A percentile compares a stretch with the other conserved stretches of the same genome.
phyloP scores from a whole-genome alignment of 2,329 filamentous ascomycete genomes.

The Ascosphaera apis region DNA sequence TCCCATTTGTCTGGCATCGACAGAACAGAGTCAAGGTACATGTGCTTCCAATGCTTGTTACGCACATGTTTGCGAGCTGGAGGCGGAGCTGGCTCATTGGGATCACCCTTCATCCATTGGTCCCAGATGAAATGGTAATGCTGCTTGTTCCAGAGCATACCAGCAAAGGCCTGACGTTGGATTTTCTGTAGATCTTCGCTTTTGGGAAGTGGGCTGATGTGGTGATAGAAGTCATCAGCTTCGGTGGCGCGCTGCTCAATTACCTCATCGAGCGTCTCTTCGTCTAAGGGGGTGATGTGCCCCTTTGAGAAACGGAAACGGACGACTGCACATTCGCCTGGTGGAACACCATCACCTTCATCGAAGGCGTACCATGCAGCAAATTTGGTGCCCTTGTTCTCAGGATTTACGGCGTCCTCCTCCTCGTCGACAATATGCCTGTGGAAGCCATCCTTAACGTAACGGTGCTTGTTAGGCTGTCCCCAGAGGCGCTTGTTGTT shows the following conservation, averaged over 20 bases:
- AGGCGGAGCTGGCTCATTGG: slow-evolving; percentile 66
- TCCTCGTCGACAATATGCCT: slow-evolving; percentile 63
- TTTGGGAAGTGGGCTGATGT: slow-evolving; percentile 82
- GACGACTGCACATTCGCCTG: slow-evolving; percentile 85
- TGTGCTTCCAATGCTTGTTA: slow-evolving; percentile 80
- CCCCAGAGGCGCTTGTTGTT: slow-evolving; percentile 60
- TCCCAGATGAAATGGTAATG: slow-evolving; percentile 96
- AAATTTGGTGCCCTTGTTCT: slow-evolving; percentile 60
- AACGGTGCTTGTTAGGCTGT: slow-evolving; percentile 55
- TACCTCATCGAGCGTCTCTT: slow-evolving; percentile 77
- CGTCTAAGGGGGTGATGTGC: slow-evolving; percentile 58
- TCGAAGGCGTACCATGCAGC: slow-evolving; percentile 86
- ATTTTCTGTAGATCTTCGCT: slow-evolving; percentile 83
- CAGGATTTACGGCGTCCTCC: slow-evolving; percentile 60
- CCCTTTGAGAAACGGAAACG: slow-evolving; percentile 69
- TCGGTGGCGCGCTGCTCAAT: slow-evolving; percentile 72
- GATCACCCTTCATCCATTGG: slow-evolving; percentile 91
- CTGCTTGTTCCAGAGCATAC: slow-evolving; percentile 98
- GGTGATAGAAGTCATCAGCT: slow-evolving; percentile 88
- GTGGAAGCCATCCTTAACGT: slow-evolving; percentile 92
- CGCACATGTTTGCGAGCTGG: slow-evolving; percentile 55
- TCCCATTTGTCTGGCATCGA: slow-evolving; percentile 99
- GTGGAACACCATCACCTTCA: slow-evolving; percentile 63
- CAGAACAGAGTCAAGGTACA: slow-evolving; percentile 82
- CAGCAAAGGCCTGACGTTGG: slow-evolving; percentile 78